Evolutionary conservation across 73 alveolate genomes (phyloP), one percentile per base, ranked within the genome.

Genomic region (Tetrahymena malaccensis): DNA sequence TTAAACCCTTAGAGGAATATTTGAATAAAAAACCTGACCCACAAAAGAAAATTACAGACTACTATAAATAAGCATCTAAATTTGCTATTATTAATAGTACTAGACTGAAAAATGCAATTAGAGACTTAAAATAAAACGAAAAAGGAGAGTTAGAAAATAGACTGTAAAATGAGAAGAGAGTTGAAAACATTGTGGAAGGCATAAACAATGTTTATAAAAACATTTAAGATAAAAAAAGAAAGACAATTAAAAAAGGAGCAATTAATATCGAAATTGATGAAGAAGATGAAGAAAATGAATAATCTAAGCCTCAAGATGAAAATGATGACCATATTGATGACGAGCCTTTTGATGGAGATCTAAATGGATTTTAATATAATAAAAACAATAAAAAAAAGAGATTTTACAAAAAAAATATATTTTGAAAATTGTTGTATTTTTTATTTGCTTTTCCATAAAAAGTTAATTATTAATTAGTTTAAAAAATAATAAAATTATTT

Each of bases 1-100:
- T 85, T 93, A 85, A 95, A 85, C 96, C 93, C 93, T 89, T 97
- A 25, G 94, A 70, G 34, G 94, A 84, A 22, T 96, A 50, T 70
- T 94, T 89, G 43, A 97, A 96, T 95, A 96, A n/a, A 56, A 85
- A 70, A 97, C 95, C 94, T 44, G 89, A 70, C 19, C 89, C 89
- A n/a, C 11, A 93, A 93, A 97, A 93, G 55, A 94, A 96, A 93
- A 96, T 94, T 38, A 85, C 94, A 84, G 97, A 97, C 31, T 97
- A 94, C 94, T 97, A 97, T 93, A 94, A 96, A 58, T 94, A 96
- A 83, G 96, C 97, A 31, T 95, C 94, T 43, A 97, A 95, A 89
- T 95, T 97, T 44, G 99, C 98, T 11, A 85, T 93, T n/a, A 58
- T 96, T 0, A 94, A 93, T 34, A 96, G 98, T 84, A 95, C 93